Evolutionary conservation across 345 rosid species (phyloP).

Genomic region (Hibiscus syriacus): DNA sequence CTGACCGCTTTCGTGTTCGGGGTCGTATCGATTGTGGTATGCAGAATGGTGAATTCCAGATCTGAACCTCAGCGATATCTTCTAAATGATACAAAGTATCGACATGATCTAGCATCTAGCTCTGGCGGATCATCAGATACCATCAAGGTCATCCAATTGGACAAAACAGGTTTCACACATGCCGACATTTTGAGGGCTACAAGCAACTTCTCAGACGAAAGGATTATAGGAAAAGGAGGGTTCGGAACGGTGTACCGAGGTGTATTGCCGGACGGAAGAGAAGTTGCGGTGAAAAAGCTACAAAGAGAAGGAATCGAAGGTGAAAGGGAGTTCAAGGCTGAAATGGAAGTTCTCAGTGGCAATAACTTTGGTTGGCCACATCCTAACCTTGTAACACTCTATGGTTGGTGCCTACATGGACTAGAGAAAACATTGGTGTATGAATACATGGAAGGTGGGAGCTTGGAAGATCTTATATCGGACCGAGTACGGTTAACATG

Average conservation of each 20-base stretch:
- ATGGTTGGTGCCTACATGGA: conserved; percentile 85
- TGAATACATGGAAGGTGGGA: conserved; percentile 88
- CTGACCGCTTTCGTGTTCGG: conserved; percentile 38
- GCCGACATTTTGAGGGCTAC: conserved; percentile 83
- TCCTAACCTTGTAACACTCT: conserved; percentile 79
- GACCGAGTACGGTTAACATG: conserved; percentile 57
- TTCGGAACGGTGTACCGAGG: conserved; percentile 82
- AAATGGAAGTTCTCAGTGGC: conserved; percentile 84
- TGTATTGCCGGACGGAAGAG: conserved; percentile 67
- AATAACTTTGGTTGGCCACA: conserved; percentile 85
- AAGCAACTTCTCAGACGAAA: conserved; percentile 54
- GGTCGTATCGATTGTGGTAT: conserved; percentile 33
- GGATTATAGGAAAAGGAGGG: conserved; percentile 85
- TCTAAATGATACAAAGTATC: conserved; percentile 39
- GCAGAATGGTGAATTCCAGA: conserved; percentile 32
- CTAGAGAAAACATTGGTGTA: conserved; percentile 74
- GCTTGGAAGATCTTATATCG: conserved; percentile 68
- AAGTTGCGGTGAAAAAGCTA: conserved; percentile 85
- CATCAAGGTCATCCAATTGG: conserved; percentile 66
- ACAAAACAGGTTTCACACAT: conserved; percentile 70
- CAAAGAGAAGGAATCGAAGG: conserved; percentile 83
- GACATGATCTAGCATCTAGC: conserved; percentile 44
- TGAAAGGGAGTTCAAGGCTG: conserved; percentile 78
- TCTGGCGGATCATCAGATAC: conserved; percentile 55
- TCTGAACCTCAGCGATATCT: conserved; percentile 33